These are phyloP conservation scores for Turritis glabra DNA, from an alignment of 345 rosid genomes.

Conservation along the genomic window DNA sequence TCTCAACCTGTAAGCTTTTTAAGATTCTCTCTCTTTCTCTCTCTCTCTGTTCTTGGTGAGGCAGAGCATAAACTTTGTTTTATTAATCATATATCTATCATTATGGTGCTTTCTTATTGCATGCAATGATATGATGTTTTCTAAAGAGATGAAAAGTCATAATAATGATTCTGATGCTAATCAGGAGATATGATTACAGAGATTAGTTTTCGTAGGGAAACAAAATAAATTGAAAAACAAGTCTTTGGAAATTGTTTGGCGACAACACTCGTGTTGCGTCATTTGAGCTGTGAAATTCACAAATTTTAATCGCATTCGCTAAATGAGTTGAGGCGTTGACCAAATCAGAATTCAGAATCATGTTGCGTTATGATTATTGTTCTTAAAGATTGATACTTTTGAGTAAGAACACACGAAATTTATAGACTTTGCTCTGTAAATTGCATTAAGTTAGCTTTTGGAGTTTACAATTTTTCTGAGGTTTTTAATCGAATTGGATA, in stretches of 20 bases:
- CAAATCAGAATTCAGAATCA: too few relatives aligned
- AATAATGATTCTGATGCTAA: constrained; percentile 1
- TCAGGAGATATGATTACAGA: constrained; percentile 2
- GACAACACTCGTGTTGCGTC: not conserved
- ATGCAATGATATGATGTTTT: constrained; percentile 41
- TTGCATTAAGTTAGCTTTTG: constrained; percentile 10
- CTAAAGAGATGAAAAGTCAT: constrained; percentile 2
- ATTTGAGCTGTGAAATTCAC: too few relatives aligned
- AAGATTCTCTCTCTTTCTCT: not conserved
- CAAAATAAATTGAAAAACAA: too few relatives aligned
- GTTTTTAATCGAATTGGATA: not conserved
- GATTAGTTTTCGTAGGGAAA: too few relatives aligned
- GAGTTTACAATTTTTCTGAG: not conserved
- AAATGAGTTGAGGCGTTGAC: too few relatives aligned
- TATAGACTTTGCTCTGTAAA: constrained; percentile 4
- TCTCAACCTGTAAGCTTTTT: constrained; percentile 24
- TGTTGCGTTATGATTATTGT: not conserved
- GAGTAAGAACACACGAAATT: not conserved
- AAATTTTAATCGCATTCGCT: too few relatives aligned
- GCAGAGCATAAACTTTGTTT: not conserved
- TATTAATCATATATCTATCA: not conserved
- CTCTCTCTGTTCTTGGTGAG: constrained; percentile 20
- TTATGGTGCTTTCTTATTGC: constrained; percentile 15
- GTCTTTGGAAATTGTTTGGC: too few relatives aligned
- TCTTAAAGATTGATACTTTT: constrained; percentile 4